A percentile compares a stretch with the other conserved stretches of the same genome.
Evolutionary conservation across 768 basidiomycete species (phyloP).

Genomic region (Melanogaster broomeanus): DNA sequence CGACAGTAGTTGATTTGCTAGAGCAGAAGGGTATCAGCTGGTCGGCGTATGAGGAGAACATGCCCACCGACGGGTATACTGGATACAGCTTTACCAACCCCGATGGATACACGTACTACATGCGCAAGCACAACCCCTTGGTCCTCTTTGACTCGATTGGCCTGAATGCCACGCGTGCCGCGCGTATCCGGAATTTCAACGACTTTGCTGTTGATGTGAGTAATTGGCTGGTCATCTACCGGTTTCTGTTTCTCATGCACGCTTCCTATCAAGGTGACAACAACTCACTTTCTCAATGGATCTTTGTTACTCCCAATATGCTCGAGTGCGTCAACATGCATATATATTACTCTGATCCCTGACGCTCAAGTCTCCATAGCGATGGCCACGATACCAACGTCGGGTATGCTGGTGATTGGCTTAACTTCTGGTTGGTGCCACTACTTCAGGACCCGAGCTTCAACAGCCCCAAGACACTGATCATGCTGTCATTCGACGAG

Average conservation of each 20-base stretch:
- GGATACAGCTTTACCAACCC: conserved; percentile 38
- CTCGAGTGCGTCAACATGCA: conserved; percentile 20
- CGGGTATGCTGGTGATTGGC: conserved; percentile 47
- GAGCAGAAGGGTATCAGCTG: conserved; percentile 59
- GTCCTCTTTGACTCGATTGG: conserved; percentile 54
- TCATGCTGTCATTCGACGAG: conserved; percentile 67
- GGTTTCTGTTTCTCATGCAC: not conserved
- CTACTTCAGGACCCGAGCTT: conserved; percentile 51
- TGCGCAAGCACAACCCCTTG: conserved; percentile 58
- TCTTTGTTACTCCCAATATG: conserved; percentile 64
- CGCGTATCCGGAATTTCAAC: conserved; percentile 59
- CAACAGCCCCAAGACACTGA: conserved; percentile 55
- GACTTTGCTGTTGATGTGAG: conserved; percentile 56
- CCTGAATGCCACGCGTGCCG: conserved; percentile 39
- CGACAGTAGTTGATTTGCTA: conserved; percentile 60
- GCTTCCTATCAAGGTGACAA: conserved; percentile 28
- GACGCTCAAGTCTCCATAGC: conserved; percentile 31
- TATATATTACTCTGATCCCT: not conserved
- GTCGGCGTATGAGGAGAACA: conserved; percentile 61
- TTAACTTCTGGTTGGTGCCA: conserved; percentile 52
- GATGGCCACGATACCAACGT: conserved; percentile 63
- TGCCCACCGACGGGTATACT: conserved; percentile 51
- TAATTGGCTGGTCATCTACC: not conserved
- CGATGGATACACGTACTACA: conserved; percentile 49
- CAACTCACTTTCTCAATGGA: conserved; percentile 56